Evolutionary conservation across 1,139 yeast species (phyloP), one percentile per base, ranked within the genome.

Genomic region (Oligophagozyma castellii): DNA sequence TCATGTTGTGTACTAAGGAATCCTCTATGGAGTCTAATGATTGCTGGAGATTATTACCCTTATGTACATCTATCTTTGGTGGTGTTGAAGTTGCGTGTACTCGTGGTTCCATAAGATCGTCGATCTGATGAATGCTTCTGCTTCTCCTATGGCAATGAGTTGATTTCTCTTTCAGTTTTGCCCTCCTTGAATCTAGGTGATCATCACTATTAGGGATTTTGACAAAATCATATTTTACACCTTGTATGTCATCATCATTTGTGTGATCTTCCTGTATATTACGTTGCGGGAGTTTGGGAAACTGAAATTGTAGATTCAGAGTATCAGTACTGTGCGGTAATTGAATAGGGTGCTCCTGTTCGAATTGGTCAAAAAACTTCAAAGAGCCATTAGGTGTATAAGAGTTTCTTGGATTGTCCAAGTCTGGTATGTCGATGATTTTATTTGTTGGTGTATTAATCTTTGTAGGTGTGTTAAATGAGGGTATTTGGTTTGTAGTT

Each of bases 111-210:
- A 18, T 36, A n/a, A 14, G 27, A 6, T 37, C 43, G 8, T 31
- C 33, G n/a, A 18, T 24, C 14, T 23, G 29, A 24, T 33, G 32
- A 8, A 33, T 18, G 10, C 36, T 33, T 23, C 33, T 28, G 24
- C 51, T 48, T 29, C 56, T 41, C 30, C 40, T 46, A 34, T 51
- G 56, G 11, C 31, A 32, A 31, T 49, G 53, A 2, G 38, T 28
- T 12, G 25, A 28, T 12, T 42, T 36, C 21, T 32, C 29, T 21
- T 36, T 20, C 18, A 47, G 32, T 20, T 19, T 32, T 18, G 34
- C 35, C 28, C 54, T 36, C 30, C 52, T 38, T 10, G 32, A 26
- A 27, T 43, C 46, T 22, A 47, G 35, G n/a, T 44, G 43, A 13
- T 24, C 16, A 24, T 31, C 30, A n/a, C 28, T 25, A 19, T 28